Percentiles rank a stretch among this genome's conserved stretches.
Evolutionary conservation across 2,329 filamentous ascomycete species (phyloP).

Genomic region (Cephalotrichum gorgonifer): DNA sequence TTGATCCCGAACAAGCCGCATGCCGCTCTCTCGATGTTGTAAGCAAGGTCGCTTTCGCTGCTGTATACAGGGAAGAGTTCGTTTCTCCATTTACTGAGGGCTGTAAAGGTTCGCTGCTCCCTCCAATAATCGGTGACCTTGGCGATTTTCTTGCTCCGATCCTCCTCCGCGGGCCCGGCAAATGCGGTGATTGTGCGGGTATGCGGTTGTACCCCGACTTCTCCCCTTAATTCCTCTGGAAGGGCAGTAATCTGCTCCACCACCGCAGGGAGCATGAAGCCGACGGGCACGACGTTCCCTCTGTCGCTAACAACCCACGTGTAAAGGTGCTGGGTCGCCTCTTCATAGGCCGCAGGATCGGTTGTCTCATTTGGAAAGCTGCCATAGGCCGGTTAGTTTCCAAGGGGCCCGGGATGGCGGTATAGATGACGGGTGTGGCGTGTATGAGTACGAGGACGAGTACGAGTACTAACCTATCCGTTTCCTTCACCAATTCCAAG

Average conservation of each 20-base stretch:
- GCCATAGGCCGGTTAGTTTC: neutral
- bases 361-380: constrained; percentile 72
- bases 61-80: constrained; percentile 74
- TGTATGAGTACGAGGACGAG: no score
- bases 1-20: constrained; percentile 64
- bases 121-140: constrained; percentile 58
- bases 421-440: neutral
- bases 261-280: constrained; percentile 45
- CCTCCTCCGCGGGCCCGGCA: constrained; percentile 43
- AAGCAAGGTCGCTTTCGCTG: constrained; percentile 46
- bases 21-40: constrained; percentile 68
- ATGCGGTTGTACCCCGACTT: constrained; percentile 49
- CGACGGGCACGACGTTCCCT: constrained; percentile 54
- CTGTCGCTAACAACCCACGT: constrained; percentile 54
- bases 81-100: constrained; percentile 70
- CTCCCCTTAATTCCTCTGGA: constrained; percentile 39
- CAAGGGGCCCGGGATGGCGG: neutral
- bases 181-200: constrained; percentile 55
- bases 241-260: constrained; percentile 35
- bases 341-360: constrained; percentile 44
- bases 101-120: constrained; percentile 57
- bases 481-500: constrained; percentile 42
- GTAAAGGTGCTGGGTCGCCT: constrained; percentile 51
- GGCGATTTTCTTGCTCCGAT: constrained; percentile 47
- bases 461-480: constrained; percentile 46